Base-by-base conservation (phyloP, 163 green algal genomes). In the Chlamydomonas reinhardtii region DNA sequence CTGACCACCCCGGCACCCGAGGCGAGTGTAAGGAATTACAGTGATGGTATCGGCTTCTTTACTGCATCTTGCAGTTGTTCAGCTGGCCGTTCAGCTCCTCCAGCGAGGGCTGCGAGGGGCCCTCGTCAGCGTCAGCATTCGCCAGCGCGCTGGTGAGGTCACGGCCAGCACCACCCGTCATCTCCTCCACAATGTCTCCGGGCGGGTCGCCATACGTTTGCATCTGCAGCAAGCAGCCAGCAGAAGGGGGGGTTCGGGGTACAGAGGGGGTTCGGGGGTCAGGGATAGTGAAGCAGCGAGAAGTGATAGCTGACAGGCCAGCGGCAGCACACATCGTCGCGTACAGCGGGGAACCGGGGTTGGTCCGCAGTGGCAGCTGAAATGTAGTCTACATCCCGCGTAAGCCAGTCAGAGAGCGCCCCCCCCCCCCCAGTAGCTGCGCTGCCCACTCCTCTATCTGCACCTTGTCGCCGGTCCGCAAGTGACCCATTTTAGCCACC, bases 181-280 rank as follows among this genome's bases (percentile, higher is more conserved):
- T 93, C 74, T 98, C 96, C 48, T 96, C 88, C 78, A 98, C 94
- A 78, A 98, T 98, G 25, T 96, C 96, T 61, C 94, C 86, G 16
- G 96, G 96, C 20, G 96, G 96, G 83, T 97, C 92, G 56, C 96
- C 96, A 76, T 94, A 95, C 15, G 92, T 90, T 80, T 98, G 96
- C 95, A 98, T 98, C 93, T 97, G 94, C 84, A 90, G 8, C 16
- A 56, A 62, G 5, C 39, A 48, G 39, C 39, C 31, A 73, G 65
- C n/a, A 83, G 34, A 8, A 17, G 14, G 48, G 48, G 14, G 48
- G 14, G 48, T 12, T 8, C 5, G 39, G 39, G 8, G 39, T n/a
- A n/a, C n/a, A n/a, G n/a, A n/a, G 39, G 5, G 39, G 39, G 39
- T 48, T 48, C 39, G 39, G 39, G 5, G 39, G 39, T 48, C 39